Evolutionary conservation across 371 early-diverging fungal species (phyloP).

Genomic region (Mucor piriformis): DNA sequence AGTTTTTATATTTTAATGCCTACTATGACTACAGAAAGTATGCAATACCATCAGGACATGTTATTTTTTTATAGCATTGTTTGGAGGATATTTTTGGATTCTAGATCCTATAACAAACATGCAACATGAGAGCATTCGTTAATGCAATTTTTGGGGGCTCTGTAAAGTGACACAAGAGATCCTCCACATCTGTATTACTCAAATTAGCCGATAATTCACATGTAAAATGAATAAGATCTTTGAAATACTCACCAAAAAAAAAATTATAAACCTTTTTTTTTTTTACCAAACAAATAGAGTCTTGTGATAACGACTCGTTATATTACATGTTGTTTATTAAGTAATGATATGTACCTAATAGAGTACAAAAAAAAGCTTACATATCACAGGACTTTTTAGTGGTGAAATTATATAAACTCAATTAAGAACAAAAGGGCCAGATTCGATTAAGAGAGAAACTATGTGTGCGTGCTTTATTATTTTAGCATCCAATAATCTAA

Average conservation of each 20-base stretch:
- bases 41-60: too few relatives aligned
- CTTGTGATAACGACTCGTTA: not conserved
- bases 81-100: too few relatives aligned
- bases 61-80: too few relatives aligned
- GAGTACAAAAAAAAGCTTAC: not conserved
- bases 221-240: not conserved
- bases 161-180: not conserved
- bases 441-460: not conserved
- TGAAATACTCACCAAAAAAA: not conserved
- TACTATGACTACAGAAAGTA: too few relatives aligned
- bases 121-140: too few relatives aligned
- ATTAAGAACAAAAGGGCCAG: not conserved
- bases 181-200: constrained; percentile 1
- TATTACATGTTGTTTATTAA: not conserved
- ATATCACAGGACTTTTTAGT: not conserved
- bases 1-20: too few relatives aligned
- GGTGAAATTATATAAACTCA: too few relatives aligned
- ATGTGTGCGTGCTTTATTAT: too few relatives aligned
- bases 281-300: not conserved
- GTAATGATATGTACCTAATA: not conserved
- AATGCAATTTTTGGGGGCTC: too few relatives aligned
- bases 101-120: too few relatives aligned
- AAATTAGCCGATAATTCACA: not conserved
- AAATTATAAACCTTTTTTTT: not conserved
- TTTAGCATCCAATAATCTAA: too few relatives aligned